Percentiles rank a stretch among this genome's conserved stretches.
Evolutionary conservation across 805 yeast species (phyloP).

Genomic region (Cyberlindnera veronae): DNA sequence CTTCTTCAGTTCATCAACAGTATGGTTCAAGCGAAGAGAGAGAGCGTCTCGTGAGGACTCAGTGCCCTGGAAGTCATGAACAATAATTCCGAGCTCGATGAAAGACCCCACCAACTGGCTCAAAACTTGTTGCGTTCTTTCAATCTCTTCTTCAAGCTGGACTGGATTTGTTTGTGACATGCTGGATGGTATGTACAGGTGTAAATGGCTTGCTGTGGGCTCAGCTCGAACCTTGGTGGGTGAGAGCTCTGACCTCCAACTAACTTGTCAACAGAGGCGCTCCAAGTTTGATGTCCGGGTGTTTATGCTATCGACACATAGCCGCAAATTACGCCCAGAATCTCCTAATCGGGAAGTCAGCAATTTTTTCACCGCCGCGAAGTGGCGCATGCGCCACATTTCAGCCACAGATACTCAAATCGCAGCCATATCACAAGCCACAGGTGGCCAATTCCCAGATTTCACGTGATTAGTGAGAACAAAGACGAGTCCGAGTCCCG

Average conservation of each 20-base stretch:
- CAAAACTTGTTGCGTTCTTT: conserved; percentile 30
- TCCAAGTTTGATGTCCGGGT: not conserved
- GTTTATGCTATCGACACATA: not conserved
- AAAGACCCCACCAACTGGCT: conserved; percentile 70
- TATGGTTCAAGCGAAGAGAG: conserved; percentile 37
- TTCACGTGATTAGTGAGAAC: conserved; percentile 8
- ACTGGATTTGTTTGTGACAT: conserved; percentile 6
- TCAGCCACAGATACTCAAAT: conserved; percentile 10
- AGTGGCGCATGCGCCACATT: not conserved
- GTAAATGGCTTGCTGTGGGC: not conserved
- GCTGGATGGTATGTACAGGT: too few species aligned
- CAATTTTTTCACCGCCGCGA: too few species aligned
- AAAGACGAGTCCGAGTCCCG: too few species aligned
- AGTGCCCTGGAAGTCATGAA: conserved; percentile 91
- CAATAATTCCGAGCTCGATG: conserved; percentile 84
- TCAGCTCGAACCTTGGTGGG: not conserved
- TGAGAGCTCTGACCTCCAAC: too few species aligned
- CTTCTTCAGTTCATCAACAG: conserved; percentile 37
- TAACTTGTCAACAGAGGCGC: not conserved
- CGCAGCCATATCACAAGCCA: conserved; percentile 11
- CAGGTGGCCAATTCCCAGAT: conserved; percentile 2
- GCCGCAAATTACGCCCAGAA: not conserved
- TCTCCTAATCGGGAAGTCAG: conserved; percentile 5
- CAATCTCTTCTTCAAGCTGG: conserved; percentile 28
- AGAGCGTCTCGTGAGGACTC: conserved; percentile 65